Evolutionary conservation across 768 basidiomycete genomes (phyloP), one percentile per base, ranked within the genome.

Genomic region (Phylloporus sp.): DNA sequence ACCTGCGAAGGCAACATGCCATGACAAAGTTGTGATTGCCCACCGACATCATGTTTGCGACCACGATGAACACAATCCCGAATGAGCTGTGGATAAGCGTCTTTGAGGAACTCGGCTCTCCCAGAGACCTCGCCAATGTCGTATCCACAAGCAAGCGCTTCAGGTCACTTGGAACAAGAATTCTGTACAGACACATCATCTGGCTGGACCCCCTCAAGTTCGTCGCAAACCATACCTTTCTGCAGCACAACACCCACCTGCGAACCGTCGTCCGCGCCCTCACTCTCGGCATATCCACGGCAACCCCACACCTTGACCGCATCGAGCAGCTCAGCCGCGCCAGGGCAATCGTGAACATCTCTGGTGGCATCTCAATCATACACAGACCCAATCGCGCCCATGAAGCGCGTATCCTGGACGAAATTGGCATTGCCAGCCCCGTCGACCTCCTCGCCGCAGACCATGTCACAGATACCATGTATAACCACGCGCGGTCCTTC

Each of bases 41-140:
- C 18, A 16, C 23, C 16, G 28, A 42, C 16, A 42, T 16, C 2
- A n/a, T 42, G 41, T 42, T 43, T 6, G 22, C 32, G 3, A 44
- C 36, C 44, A 47, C 24, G 40, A 63, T 63, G 58, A n/a, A 49
- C 24, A 48, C 54, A 15, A 53, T 74, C 27, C 73, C 73, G 2
- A 66, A 63, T 36, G 73, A 74, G 35, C 59, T 74, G 2, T 74
- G 73, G 73, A 58, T 73, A 57, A 54, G 56, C 47, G 66, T 74
- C 27, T 74, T 74, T 38, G 72, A 71, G 31, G 56, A 62, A 7
- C 56, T 74, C 28, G 66, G 64, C 38, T 42, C 52, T 0, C 61
- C 70, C 0, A 36, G 31, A n/a, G 70, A 72, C 56, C 57, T 74
- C 43, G 61, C 66, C 31, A 51, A 53, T 47, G 55, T 74, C 47